Base-by-base conservation (phyloP, 805 yeast genomes). In the Tetrapisispora iriomotensis region DNA sequence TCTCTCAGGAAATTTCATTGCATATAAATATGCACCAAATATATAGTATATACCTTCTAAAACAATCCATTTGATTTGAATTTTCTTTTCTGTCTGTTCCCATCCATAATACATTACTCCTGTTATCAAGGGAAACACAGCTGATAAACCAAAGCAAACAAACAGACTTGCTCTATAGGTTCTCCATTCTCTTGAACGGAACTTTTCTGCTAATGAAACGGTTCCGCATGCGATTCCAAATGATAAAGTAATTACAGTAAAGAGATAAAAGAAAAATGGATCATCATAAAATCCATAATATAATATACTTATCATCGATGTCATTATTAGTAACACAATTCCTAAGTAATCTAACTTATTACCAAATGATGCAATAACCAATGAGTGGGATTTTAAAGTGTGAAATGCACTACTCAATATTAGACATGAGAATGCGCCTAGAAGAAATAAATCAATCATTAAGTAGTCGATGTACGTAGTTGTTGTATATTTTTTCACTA, bases 341-440 rank as follows among this genome's bases (percentile, higher is more conserved):
- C 92, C 92, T 40, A 82, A 64, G 49, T 82, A 82, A 58, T 82
- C 92, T 38, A 82, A 66, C 49, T 75, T 79, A 56, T 82, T 82
- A 4, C 87, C 86, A 33, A 74, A 61, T 29, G 59, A 63, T 17
- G 77, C 65, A 3, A 79, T 71, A 18, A 51, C 43, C 20, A 62
- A 64, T 6, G 87, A 79, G 57, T 82, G 90, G 45, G 77, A 65
- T 50, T 79, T 81, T 36, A 80, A 46, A 42, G 77, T 67, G 51
- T 82, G 92, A 57, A 77, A 82, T 3, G 68, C 60, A 22, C 85
- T 77, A 25, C 85, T 77, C 70, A 77, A 62, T 26, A 70, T 67
- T 45, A 82, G 60, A 48, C 90, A 82, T 5, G 64, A 51, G 13
- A 74, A 67, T 13, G 75, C 76, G 6, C 87, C 85, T 3, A 66